phyloP scores from a whole-genome alignment of 768 basidiomycete genomes.

The Mycena vitilis region DNA sequence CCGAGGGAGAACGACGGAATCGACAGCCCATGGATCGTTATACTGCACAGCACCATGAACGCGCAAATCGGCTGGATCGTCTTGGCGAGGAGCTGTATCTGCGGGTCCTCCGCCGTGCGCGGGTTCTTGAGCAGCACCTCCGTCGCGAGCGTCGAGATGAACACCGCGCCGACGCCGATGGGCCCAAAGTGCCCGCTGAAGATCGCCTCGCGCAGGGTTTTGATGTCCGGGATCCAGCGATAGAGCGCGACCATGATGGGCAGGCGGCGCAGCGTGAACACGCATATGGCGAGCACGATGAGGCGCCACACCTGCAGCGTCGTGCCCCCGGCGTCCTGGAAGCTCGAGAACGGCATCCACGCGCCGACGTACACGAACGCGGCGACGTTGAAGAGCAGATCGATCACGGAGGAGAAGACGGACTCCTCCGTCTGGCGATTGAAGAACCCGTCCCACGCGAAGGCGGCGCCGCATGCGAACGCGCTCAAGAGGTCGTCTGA shows the following conservation, averaged over 20 bases:
- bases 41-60: conserved; percentile 94
- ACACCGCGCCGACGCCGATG: conserved; percentile 84
- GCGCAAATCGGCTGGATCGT: conserved; percentile 93
- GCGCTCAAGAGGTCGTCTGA: conserved; percentile 95
- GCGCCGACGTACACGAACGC: conserved; percentile 97
- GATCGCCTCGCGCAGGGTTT: conserved; percentile 91
- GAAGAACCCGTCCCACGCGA: conserved; percentile 97
- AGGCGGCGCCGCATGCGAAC: conserved; percentile 94
- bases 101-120: conserved; percentile 58
- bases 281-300: conserved; percentile 81
- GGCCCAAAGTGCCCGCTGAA: conserved; percentile 98
- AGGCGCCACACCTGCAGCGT: conserved; percentile 88
- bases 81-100: conserved; percentile 74
- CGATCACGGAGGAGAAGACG: conserved; percentile 95
- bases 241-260: conserved; percentile 88
- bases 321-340: conserved; percentile 66
- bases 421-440: conserved; percentile 94
- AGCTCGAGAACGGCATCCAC: conserved; percentile 93
- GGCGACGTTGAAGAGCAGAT: conserved; percentile 94
- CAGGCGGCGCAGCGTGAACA: conserved; percentile 86
- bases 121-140: conserved; percentile 60
- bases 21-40: conserved; percentile 88
- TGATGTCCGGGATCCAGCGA: conserved; percentile 95
- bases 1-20: conserved; percentile 96
- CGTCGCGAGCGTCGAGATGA: conserved; percentile 88